A percentile compares a stretch with the other conserved stretches of the same genome.
Conservation (phyloP, 345 rosid genomes). For the Sonneratia alba region DNA sequence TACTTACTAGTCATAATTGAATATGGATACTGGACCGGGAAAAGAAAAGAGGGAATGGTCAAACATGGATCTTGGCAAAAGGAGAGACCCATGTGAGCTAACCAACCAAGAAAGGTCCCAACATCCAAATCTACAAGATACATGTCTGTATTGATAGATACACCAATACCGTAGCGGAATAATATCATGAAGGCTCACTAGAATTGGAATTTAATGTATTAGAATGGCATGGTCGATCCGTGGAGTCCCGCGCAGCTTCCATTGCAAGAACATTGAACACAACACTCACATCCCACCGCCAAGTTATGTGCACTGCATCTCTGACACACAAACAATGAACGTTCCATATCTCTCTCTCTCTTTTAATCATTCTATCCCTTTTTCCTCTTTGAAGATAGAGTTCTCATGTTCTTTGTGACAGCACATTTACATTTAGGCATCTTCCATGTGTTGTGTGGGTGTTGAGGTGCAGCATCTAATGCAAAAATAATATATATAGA, state of each 20-base stretch:
- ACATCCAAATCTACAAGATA: background rate
- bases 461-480: background rate
- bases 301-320: conserved; percentile 50
- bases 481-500: background rate
- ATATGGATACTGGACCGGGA: too few relatives aligned
- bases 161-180: background rate
- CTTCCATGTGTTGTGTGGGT: background rate
- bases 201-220: background rate
- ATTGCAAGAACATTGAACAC: conserved; percentile 17
- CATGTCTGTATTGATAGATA: background rate
- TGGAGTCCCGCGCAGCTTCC: background rate
- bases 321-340: conserved; percentile 41
- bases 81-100: background rate
- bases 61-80: too few relatives aligned
- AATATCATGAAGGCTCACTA: background rate
- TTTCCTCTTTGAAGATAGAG: conserved; percentile 31
- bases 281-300: conserved; percentile 5
- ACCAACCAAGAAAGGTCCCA: background rate
- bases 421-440: background rate
- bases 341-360: conserved; percentile 24
- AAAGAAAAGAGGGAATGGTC: too few relatives aligned
- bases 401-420: conserved; percentile 60
- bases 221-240: background rate
- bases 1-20: too few relatives aligned
- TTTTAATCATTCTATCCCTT: conserved; percentile 6